A percentile compares a stretch with the other conserved stretches of the same genome.
Conservation (phyloP, 805 yeast genomes). For the Komagataella phaffii region DNA sequence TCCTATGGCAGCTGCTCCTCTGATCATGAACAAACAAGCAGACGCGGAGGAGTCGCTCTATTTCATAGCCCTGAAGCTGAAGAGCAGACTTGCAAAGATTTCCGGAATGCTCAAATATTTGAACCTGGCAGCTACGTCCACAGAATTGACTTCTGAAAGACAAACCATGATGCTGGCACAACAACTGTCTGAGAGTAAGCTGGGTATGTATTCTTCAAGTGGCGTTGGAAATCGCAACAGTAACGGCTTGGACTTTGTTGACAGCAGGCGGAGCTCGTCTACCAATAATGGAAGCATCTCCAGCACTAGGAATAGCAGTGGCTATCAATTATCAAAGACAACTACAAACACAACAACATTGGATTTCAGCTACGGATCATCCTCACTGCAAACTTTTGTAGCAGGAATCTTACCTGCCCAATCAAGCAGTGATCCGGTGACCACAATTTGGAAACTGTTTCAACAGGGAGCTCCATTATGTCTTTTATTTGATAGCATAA, state of each 20-base stretch:
- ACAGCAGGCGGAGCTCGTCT: slow-evolving; percentile 2
- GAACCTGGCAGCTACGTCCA: slow-evolving; percentile 46
- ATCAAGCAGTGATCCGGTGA: slow-evolving; percentile 78
- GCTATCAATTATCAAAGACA: slow-evolving; percentile 9
- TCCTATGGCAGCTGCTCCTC: slow-evolving; percentile 27
- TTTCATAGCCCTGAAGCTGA: slow-evolving; percentile 47
- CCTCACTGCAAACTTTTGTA: slow-evolving; percentile 33
- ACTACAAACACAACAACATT: slow-evolving; percentile 21
- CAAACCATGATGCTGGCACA: slow-evolving; percentile 45
- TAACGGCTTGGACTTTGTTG: slow-evolving; percentile 1
- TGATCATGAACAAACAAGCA: slow-evolving; percentile 52
- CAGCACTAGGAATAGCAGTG: not conserved
- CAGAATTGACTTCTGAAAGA: slow-evolving; percentile 59
- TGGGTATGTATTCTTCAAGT: slow-evolving; percentile 8
- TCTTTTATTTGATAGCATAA: slow-evolving; percentile 62
- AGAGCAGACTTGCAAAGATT: slow-evolving; percentile 39
- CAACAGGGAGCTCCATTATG: slow-evolving; percentile 92
- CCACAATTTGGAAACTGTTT: slow-evolving; percentile 76
- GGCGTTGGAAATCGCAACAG: slow-evolving; percentile 10
- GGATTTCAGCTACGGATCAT: not conserved
- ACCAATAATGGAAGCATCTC: not conserved
- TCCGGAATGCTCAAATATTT: slow-evolving; percentile 61
- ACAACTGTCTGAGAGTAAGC: slow-evolving; percentile 1
- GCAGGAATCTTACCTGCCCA: slow-evolving; percentile 70
- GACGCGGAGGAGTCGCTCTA: slow-evolving; percentile 55